phyloP scores from a whole-genome alignment of 1,139 yeast species.

The Ashbya aceris region DNA sequence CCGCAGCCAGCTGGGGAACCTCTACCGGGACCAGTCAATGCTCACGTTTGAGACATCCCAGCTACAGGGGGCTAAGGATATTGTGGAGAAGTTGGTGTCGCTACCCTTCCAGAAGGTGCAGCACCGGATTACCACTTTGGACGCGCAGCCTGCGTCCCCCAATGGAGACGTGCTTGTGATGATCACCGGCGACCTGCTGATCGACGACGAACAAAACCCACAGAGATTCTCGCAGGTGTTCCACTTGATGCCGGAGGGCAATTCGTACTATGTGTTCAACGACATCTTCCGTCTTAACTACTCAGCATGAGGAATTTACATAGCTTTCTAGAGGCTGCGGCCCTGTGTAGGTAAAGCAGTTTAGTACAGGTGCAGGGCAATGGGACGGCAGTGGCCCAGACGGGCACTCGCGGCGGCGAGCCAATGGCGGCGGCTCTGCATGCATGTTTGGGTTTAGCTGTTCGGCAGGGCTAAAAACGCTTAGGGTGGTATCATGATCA shows the following conservation, averaged over 20 bases:
- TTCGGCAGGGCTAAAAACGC: no score
- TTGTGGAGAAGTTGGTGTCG: conserved; percentile 79
- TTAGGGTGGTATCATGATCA: no score
- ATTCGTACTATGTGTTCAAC: conserved; percentile 86
- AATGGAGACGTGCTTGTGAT: conserved; percentile 89
- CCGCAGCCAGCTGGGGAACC: conserved; percentile 84
- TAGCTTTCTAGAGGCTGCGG: neutral
- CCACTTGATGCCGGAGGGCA: conserved; percentile 90
- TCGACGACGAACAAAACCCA: conserved; percentile 88
- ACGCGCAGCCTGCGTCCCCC: conserved; percentile 96
- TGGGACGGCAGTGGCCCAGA: no score
- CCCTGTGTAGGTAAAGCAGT: no score
- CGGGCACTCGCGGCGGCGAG: no score
- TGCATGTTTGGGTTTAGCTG: no score
- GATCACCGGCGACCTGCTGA: conserved; percentile 92
- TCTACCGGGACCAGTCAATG: conserved; percentile 96
- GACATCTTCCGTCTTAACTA: conserved; percentile 94
- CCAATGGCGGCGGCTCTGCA: no score
- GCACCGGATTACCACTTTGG: conserved; percentile 88
- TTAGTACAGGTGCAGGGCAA: no score
- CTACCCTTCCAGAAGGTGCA: conserved; percentile 88
- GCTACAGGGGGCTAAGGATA: conserved; percentile 86
- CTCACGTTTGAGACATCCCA: conserved; percentile 91
- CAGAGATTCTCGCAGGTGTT: conserved; percentile 96
- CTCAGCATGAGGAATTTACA: conserved; percentile 28